Base-by-base conservation (phyloP, 2,329 filamentous ascomycete species). In the Colletotrichum australisinense region DNA sequence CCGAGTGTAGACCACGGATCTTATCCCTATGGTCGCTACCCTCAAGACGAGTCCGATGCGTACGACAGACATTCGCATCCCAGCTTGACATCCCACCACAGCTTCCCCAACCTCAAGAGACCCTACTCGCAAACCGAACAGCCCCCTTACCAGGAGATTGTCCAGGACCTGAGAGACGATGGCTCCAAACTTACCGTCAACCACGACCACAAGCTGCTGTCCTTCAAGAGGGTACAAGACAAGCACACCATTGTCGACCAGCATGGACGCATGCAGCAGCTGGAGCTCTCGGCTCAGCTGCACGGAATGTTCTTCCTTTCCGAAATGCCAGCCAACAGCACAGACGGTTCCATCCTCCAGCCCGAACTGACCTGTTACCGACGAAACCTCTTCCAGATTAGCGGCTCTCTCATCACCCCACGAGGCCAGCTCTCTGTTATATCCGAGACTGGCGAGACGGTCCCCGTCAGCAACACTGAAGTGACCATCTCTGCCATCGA, bases 301-400 rank as follows among this genome's bases (percentile, higher is more conserved):
- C 93, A 95, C 80, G 94, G 94, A 85, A 95, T 96, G 93, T 96
- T 96, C 85, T 96, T 96, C 81, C 86, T 96, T 38, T 95, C 94
- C 35, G 94, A 96, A 80, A 93, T 93, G 85, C 92, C 93, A 1
- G 89, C 92, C 78, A 91, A 88, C 74, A 84, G 86, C 67, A 86
- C 82, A 76, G 90, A 93, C 76, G 89, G 88, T 72, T 86, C 83
- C 58, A 81, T 88, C 59, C 85, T 92, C 63, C 93, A 93, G 80
- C 94, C 91, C 65, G 96, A 98, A 84, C 84, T 98, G 81, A 98
- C 96, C 3, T 98, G 96, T 87, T 98, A 98, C 83, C 93, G 96
- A 76, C 91, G 96, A 60, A 98, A 98, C 80, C 87, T 98, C 62
- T 98, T 98, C 83, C 96, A 98, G 82, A 97, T 98, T 79, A 97